These are phyloP conservation scores for Neofusicoccum cordaticola DNA, from an alignment of 2,329 filamentous ascomycete species.

Conservation along the genomic window DNA sequence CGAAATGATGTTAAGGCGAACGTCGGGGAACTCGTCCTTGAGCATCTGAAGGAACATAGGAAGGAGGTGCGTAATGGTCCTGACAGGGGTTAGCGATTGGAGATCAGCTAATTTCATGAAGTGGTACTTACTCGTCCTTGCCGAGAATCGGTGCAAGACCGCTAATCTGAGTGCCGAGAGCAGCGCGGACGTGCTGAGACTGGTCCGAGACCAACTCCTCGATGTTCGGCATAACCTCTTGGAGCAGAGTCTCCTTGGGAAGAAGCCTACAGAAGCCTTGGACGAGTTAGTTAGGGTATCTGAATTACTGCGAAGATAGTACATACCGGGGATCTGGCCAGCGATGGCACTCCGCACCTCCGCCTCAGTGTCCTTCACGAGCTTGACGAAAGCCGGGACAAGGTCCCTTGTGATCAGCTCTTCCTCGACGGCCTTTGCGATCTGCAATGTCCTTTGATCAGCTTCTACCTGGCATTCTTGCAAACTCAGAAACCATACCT, in stretches of 20 bases:
- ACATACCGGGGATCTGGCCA: slow-evolving; percentile 82
- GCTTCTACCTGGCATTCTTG: slow-evolving; percentile 17
- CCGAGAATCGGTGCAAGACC: slow-evolving; percentile 94
- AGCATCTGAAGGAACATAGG: slow-evolving; percentile 99
- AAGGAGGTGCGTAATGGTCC: slow-evolving; percentile 91
- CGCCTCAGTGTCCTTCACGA: slow-evolving; percentile 95
- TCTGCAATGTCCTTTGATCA: slow-evolving; percentile 54
- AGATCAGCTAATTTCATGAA: slow-evolving; percentile 13
- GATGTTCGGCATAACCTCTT: slow-evolving; percentile 94
- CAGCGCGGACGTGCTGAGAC: slow-evolving; percentile 94
- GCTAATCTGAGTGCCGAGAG: slow-evolving; percentile 94
- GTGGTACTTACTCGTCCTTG: slow-evolving; percentile 81
- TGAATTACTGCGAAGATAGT: slow-evolving; percentile 12
- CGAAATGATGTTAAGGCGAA: slow-evolving; percentile 98
- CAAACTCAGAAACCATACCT: slow-evolving; percentile 54
- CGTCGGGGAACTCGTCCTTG: slow-evolving; percentile 98
- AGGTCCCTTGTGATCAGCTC: slow-evolving; percentile 92
- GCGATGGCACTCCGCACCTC: slow-evolving; percentile 96
- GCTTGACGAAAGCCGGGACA: slow-evolving; percentile 94
- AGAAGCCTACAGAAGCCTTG: slow-evolving; percentile 90
- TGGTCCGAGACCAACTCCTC: slow-evolving; percentile 95
- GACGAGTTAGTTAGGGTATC: slow-evolving; percentile 26
- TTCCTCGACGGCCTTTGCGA: slow-evolving; percentile 96
- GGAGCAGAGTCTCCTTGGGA: slow-evolving; percentile 81
- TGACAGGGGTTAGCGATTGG: slow-evolving; percentile 34